phyloP scores from a whole-genome alignment of 148 eudicot species.

The Vaccinium corymbosum region DNA sequence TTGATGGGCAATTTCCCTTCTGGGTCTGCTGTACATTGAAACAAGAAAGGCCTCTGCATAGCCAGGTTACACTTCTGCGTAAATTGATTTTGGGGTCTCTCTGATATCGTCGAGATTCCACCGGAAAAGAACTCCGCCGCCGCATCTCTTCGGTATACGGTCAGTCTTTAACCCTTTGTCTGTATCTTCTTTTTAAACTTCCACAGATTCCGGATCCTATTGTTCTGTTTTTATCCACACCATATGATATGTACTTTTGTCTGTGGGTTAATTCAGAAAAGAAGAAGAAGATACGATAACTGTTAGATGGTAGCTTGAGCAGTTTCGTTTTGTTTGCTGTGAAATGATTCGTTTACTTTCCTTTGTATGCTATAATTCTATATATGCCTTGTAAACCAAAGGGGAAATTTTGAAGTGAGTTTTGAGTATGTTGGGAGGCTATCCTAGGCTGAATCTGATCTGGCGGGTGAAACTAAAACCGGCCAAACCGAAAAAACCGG shows the following conservation, averaged over 20 bases:
- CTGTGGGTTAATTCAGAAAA: neutral
- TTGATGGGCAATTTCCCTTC: neutral
- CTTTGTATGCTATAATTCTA: neutral
- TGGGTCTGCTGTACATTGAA: neutral
- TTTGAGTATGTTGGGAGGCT: neutral
- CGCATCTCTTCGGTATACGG: neutral
- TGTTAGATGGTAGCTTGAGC: conserved; percentile 4
- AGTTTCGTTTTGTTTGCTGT: neutral
- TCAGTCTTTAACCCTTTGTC: neutral
- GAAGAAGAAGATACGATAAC: neutral
- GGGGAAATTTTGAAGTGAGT: neutral
- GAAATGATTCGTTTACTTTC: neutral
- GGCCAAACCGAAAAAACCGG: too few species aligned
- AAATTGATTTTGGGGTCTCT: too few species aligned
- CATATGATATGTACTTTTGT: neutral
- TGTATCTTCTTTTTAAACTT: neutral
- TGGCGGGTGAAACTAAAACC: neutral
- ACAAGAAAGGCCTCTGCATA: neutral
- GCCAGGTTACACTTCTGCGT: neutral
- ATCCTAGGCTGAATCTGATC: neutral
- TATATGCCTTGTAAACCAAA: neutral
- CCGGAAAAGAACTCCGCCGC: neutral
- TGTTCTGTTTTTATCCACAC: neutral
- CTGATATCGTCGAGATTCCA: neutral
- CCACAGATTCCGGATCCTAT: neutral